phyloP scores from a whole-genome alignment of 805 yeast genomes.

The Ogataea nonfermentans region DNA sequence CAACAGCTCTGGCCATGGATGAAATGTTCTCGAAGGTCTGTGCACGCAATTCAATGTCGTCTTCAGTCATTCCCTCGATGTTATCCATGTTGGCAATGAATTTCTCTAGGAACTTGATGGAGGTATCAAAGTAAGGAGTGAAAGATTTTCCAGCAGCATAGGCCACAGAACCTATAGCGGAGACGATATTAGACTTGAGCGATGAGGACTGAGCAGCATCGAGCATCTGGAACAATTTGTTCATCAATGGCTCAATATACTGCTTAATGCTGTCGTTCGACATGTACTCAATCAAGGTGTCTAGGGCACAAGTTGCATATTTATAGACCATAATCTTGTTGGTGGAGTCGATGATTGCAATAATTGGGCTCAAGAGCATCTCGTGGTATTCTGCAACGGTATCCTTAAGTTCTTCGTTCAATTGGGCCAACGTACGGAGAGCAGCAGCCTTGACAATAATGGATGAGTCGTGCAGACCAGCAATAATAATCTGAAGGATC shows the following conservation, averaged over 20 bases:
- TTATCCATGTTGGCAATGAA: slow-evolving; percentile 66
- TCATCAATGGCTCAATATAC: slow-evolving; percentile 87
- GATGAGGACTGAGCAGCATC: slow-evolving; percentile 72
- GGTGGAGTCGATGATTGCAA: slow-evolving; percentile 83
- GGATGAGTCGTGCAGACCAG: slow-evolving; percentile 75
- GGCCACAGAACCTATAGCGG: slow-evolving; percentile 97
- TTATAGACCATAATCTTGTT: slow-evolving; percentile 80
- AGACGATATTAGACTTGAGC: slow-evolving; percentile 76
- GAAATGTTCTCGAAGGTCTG: slow-evolving; percentile 90
- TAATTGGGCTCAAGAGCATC: slow-evolving; percentile 78
- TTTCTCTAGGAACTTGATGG: slow-evolving; percentile 79
- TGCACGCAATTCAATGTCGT: slow-evolving; percentile 88
- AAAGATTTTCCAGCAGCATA: slow-evolving; percentile 89
- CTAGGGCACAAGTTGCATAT: slow-evolving; percentile 87
- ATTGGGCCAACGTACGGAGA: slow-evolving; percentile 70
- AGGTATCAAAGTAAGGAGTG: slow-evolving; percentile 78
- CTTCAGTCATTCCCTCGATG: slow-evolving; percentile 78
- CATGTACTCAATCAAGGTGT: slow-evolving; percentile 89
- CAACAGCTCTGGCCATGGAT: slow-evolving; percentile 95
- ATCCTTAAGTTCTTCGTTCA: slow-evolving; percentile 84
- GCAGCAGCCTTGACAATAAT: slow-evolving; percentile 83
- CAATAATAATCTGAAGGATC: slow-evolving; percentile 67
- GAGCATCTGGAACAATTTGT: slow-evolving; percentile 81
- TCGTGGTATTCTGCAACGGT: slow-evolving; percentile 81
- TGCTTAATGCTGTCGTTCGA: slow-evolving; percentile 75